A percentile compares a stretch with the other conserved stretches of the same genome.
These are phyloP conservation scores for Pseudonitzschia multistriata DNA, from an alignment of 108 stramenopile species.

Conservation along the genomic window DNA sequence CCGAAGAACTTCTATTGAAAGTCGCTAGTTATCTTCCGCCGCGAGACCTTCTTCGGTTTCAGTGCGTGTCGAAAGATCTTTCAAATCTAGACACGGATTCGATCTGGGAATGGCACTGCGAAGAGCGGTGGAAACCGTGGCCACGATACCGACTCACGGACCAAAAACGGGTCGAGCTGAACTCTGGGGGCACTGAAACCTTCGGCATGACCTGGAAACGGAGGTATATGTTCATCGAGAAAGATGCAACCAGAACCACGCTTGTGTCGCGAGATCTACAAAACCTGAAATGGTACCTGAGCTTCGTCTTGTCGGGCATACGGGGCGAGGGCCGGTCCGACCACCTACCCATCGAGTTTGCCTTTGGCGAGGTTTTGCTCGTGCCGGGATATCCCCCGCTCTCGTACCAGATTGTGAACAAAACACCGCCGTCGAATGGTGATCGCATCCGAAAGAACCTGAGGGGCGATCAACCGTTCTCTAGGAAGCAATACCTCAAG, in stretches of 20 bases:
- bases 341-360: neutral
- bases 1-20: neutral
- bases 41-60: slow-evolving; percentile 8
- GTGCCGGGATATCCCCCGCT: slow-evolving; percentile 7
- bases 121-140: slow-evolving; percentile 12
- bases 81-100: neutral
- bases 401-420: neutral
- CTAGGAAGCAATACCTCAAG: neutral
- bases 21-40: slow-evolving; percentile 3
- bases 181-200: neutral
- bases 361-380: neutral
- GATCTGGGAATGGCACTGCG: slow-evolving; percentile 3
- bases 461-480: slow-evolving; percentile 11
- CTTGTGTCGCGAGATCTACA: neutral
- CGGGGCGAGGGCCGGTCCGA: neutral
- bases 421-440: neutral
- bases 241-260: neutral
- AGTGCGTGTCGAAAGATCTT: slow-evolving; percentile 9
- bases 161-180: neutral
- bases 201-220: neutral
- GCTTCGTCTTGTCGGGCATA: slow-evolving; percentile 4
- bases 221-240: neutral
- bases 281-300: slow-evolving; percentile 2
- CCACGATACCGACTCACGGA: slow-evolving; percentile 3
- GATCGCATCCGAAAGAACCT: neutral